Percentiles rank a stretch among this genome's conserved stretches.
These are phyloP conservation scores for Spergularia bocconei DNA, from an alignment of 148 eudicot genomes.

Conservation along the genomic window DNA sequence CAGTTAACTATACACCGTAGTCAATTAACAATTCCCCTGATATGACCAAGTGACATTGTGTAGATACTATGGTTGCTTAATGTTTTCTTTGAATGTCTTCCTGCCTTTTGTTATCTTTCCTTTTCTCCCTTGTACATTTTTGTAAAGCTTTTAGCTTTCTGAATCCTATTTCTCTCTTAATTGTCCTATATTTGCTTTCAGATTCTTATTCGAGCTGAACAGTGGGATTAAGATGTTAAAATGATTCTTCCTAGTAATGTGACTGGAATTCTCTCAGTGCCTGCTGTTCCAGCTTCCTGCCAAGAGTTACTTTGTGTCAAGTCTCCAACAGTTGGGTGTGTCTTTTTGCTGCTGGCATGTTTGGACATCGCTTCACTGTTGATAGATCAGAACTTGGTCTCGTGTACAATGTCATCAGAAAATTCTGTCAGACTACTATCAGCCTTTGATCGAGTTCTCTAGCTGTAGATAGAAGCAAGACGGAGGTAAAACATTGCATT, in stretches of 20 bases:
- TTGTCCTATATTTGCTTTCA: conserved; percentile 18
- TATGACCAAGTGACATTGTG: too few species aligned
- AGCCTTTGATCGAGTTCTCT: neutral
- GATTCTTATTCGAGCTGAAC: conserved; percentile 20
- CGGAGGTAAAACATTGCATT: conserved; percentile 8
- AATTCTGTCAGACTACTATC: neutral
- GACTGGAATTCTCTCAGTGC: conserved; percentile 5
- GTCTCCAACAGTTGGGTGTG: conserved; percentile 7
- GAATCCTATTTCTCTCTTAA: neutral
- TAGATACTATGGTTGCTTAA: too few species aligned
- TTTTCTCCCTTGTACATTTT: neutral
- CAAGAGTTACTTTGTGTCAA: conserved; percentile 7
- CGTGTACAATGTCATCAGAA: conserved; percentile 17
- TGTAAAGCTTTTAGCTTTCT: too few species aligned
- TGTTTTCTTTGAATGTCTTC: neutral
- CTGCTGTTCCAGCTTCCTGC: conserved; percentile 19
- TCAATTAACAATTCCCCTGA: too few species aligned
- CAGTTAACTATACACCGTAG: too few species aligned
- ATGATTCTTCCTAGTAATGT: neutral
- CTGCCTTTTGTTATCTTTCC: neutral
- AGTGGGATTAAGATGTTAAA: conserved; percentile 3
- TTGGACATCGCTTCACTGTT: conserved; percentile 1
- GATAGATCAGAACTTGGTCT: conserved; percentile 6
- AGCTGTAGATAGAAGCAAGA: neutral
- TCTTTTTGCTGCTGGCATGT: conserved; percentile 10